phyloP scores from a whole-genome alignment of 257 asterid species.

The Voacanga thouarsii region DNA sequence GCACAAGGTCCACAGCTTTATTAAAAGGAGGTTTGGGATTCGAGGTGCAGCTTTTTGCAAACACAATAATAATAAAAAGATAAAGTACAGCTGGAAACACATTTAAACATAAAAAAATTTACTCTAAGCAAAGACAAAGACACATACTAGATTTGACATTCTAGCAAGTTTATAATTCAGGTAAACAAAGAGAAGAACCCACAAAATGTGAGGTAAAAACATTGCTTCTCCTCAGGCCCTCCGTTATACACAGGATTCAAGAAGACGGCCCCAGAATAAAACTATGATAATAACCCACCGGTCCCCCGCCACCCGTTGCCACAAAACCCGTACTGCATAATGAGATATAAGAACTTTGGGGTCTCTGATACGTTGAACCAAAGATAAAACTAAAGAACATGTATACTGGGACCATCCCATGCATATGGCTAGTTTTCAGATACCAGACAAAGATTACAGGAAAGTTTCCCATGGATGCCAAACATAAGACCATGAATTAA shows the following conservation, averaged over 20 bases:
- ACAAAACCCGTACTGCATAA: slow-evolving; percentile 2
- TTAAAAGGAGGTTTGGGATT: too few relatives aligned
- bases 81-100: neutral
- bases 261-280: too few relatives aligned
- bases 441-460: slow-evolving; percentile 1
- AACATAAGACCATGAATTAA: neutral
- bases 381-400: neutral
- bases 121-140: neutral
- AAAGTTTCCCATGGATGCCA: neutral
- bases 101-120: neutral
- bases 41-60: too few relatives aligned
- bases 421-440: neutral
- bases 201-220: too few relatives aligned
- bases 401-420: neutral
- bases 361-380: slow-evolving; percentile 14
- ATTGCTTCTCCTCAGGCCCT: neutral
- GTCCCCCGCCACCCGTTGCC: slow-evolving; percentile 7
- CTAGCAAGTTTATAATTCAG: too few relatives aligned
- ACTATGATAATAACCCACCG: neutral
- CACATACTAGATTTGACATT: neutral
- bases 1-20: too few relatives aligned
- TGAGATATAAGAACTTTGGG: neutral
- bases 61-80: neutral
- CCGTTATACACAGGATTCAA: neutral
- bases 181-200: too few relatives aligned